Base-by-base conservation (phyloP, 257 asterid species). In the Salvia splendens region DNA sequence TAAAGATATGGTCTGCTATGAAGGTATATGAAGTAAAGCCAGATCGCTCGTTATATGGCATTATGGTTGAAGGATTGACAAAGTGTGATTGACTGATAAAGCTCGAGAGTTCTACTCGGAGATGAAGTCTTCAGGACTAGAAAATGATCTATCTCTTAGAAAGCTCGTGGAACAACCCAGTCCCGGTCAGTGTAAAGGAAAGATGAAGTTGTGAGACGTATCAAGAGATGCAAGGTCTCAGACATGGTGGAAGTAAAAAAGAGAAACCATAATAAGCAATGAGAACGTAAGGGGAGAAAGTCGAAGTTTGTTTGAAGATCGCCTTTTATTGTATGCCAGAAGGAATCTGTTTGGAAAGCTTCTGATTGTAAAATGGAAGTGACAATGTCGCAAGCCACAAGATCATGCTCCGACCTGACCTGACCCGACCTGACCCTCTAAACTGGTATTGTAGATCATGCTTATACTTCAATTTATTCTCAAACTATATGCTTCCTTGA, bases 81-180 rank as follows among this genome's bases (percentile, higher is more conserved):
- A 80, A 82, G 42, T 70, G 82, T 15, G 88, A 64, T 58, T 81
- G 63, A 75, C 83, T 54, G 80, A 60, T 46, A 75, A 82, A 79
- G 99, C 95, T 47, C 74, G 80, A 72, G 93, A 89, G 40, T 65
- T 86, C n/a, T 80, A 83, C 74, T 35, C 70, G 32, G 96, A 88
- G 86, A 93, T 88, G 96, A 84, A 6, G 56, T 72, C 78, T 35
- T 55, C 53, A 14, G 89, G 86, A 64, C 16, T 80, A 49, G 53
- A 8, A 3, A 81, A 73, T 51, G 95, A 90, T 65, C 87, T 83
- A 0, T 70, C 75, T 45, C 81, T 93, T 58, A 80, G 55, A 78
- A 90, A 86, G 86, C 86, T 86, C 14, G 17, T 93, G 9, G 77
- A 78, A 68, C 82, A 76, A 40, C 83, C 84, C 4, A 60, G 33